Base-by-base conservation (phyloP, 805 yeast species). In the Grigorovia humatica region DNA sequence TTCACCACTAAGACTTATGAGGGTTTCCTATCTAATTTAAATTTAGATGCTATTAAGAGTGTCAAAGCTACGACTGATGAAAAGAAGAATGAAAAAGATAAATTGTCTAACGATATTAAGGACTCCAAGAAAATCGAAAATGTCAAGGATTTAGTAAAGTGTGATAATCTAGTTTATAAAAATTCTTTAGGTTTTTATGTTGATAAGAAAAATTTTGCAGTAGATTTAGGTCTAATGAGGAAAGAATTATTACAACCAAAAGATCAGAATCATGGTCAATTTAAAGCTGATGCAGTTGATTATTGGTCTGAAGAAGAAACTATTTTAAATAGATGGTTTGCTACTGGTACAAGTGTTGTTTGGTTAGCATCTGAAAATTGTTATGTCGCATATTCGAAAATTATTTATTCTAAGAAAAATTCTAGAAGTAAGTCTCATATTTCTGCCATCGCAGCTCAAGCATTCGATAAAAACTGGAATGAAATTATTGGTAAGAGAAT, bases 291-390 rank as follows among this genome's bases (percentile, higher is more conserved):
- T 9, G 51, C 42, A 2, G 57, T 54, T 46, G 41, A 51, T 6
- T 49, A 46, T n/a, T 45, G 47, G 51, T 27, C 52, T 11, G 54
- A 54, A 40, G 52, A 47, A 18, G 52, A 52, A 18, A 51, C 51
- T 49, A 46, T 58, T 27, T 50, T 47, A 20, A 43, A 55, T 32
- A 47, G 48, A 40, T 78, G 81, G 80, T 40, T 35, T 20, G 43
- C 40, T 30, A 44, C 48, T 19, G 53, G 53, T 48, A 32, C 45
- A 7, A 35, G 53, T 13, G 44, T 48, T n/a, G 20, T 44, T 23
- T 48, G 79, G 79, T 60, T 77, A 27, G 73, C 71, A 42, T 72
- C 73, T 47, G 75, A 75, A 54, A 74, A 76, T 17, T 70, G 75
- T 12, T 79, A 77, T 61, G 61, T 73, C 54, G 66, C 74, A 66